Conservation (phyloP, 2,329 filamentous ascomycete species). For the Trichoderma sp. region DNA sequence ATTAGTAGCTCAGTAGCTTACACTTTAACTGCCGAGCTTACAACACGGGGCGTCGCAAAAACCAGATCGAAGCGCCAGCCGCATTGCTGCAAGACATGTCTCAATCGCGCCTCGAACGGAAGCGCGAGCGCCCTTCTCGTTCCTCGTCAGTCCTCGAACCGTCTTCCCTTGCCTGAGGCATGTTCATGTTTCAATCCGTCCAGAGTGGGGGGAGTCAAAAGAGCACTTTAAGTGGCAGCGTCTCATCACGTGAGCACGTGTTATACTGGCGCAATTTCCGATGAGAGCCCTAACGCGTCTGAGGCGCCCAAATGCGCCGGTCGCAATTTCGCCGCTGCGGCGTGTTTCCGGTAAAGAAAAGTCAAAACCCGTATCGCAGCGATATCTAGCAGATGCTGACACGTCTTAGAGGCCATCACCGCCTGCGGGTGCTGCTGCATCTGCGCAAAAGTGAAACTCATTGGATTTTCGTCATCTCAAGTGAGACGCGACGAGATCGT, state of each 20-base stretch:
- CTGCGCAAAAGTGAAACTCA: conserved; percentile 8
- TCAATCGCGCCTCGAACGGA: background rate
- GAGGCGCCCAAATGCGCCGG: background rate
- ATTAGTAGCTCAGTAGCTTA: conserved; percentile 16
- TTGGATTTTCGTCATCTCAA: background rate
- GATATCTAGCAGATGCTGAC: background rate
- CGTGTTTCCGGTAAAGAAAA: background rate
- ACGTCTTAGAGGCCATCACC: background rate
- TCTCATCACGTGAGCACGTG: conserved; percentile 18
- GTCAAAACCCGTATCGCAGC: background rate
- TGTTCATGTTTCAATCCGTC: background rate
- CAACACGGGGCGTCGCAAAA: background rate
- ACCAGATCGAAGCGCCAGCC: background rate
- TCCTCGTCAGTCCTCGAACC: background rate
- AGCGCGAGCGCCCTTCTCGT: background rate
- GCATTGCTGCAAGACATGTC: conserved; percentile 1
- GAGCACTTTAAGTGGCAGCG: background rate
- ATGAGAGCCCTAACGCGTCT: conserved; percentile 13
- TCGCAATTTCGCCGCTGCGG: background rate
- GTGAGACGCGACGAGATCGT: conserved; percentile 23
- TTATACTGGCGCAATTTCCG: conserved; percentile 10
- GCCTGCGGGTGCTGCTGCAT: background rate
- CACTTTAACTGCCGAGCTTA: conserved; percentile 16
- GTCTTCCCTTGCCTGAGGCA: background rate
- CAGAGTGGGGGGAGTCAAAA: conserved; percentile 3